A percentile compares a stretch with the other conserved stretches of the same genome.
Evolutionary conservation across 1,284 basidiomycete genomes (phyloP).

Genomic region (Trametes versicolor): DNA sequence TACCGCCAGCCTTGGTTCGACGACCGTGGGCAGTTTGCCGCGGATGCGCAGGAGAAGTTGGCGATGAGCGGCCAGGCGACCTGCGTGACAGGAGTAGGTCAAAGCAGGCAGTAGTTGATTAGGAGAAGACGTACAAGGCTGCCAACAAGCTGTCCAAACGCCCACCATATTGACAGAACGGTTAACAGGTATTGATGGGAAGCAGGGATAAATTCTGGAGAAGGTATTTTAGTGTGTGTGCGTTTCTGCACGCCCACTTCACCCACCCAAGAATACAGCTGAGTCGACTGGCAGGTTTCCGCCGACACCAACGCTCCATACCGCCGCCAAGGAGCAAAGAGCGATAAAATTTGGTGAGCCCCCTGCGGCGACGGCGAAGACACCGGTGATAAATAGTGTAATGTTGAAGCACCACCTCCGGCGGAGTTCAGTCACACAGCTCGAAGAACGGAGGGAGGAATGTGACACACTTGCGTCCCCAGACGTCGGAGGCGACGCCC

Average conservation of each 20-base stretch:
- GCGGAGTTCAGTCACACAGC: too few relatives aligned
- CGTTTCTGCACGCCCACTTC: slow-evolving; percentile 46
- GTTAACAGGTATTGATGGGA: slow-evolving; percentile 72
- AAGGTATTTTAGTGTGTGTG: not conserved
- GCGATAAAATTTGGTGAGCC: slow-evolving; percentile 61
- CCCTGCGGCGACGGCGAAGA: slow-evolving; percentile 71
- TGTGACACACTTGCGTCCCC: too few relatives aligned
- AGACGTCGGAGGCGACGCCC: slow-evolving; percentile 68
- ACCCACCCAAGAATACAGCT: slow-evolving; percentile 76
- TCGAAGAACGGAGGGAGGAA: too few relatives aligned
- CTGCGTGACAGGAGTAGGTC: slow-evolving; percentile 40
- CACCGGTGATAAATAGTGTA: slow-evolving; percentile 73
- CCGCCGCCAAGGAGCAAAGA: slow-evolving; percentile 60
- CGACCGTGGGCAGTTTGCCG: slow-evolving; percentile 52
- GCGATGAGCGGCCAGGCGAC: slow-evolving; percentile 75
- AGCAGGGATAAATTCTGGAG: slow-evolving; percentile 64
- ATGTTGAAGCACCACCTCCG: slow-evolving; percentile 54
- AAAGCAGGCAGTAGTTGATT: not conserved
- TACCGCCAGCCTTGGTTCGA: slow-evolving; percentile 81
- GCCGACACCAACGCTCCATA: slow-evolving; percentile 71
- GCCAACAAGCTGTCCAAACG: slow-evolving; percentile 66
- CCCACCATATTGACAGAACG: slow-evolving; percentile 73
- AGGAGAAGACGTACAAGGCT: slow-evolving; percentile 60
- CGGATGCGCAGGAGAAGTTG: slow-evolving; percentile 64
- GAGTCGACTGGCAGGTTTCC: slow-evolving; percentile 82